A percentile compares a stretch with the other conserved stretches of the same genome.
These are phyloP conservation scores for Hydnum rufescens DNA, from an alignment of 768 basidiomycete species.

Conservation along the genomic window DNA sequence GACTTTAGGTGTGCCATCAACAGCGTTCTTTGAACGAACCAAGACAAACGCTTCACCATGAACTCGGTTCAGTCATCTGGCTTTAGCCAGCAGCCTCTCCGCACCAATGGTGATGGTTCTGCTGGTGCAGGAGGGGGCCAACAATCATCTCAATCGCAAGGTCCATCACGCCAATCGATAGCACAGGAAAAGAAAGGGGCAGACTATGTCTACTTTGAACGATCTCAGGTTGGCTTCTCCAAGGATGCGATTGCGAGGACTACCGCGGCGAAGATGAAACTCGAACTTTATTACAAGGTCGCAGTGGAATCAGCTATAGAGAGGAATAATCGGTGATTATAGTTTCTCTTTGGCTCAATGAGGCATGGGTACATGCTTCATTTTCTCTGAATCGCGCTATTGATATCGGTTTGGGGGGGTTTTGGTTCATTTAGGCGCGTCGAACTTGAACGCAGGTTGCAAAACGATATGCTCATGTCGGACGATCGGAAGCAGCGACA, in stretches of 20 bases:
- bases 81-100: not conserved
- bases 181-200: slow-evolving; percentile 10
- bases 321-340: slow-evolving; percentile 58
- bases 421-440: slow-evolving; percentile 45
- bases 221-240: slow-evolving; percentile 55
- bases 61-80: too few species aligned
- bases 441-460: slow-evolving; percentile 65
- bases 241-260: slow-evolving; percentile 66
- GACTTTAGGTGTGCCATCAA: too few species aligned
- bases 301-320: slow-evolving; percentile 92
- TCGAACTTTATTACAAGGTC: slow-evolving; percentile 94
- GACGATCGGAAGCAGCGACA: slow-evolving; percentile 80
- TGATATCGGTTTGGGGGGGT: too few species aligned
- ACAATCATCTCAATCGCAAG: not conserved
- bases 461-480: slow-evolving; percentile 42
- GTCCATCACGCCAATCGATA: not conserved
- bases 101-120: not conserved
- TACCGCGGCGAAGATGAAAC: slow-evolving; percentile 81
- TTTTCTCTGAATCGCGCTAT: not conserved
- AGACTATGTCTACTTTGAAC: slow-evolving; percentile 91
- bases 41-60: too few species aligned
- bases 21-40: too few species aligned
- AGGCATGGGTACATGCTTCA: not conserved
- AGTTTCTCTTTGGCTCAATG: not conserved
- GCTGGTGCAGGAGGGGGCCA: not conserved